Evolutionary conservation across 768 basidiomycete species (phyloP).

Genomic region (Tulasnella sp.): DNA sequence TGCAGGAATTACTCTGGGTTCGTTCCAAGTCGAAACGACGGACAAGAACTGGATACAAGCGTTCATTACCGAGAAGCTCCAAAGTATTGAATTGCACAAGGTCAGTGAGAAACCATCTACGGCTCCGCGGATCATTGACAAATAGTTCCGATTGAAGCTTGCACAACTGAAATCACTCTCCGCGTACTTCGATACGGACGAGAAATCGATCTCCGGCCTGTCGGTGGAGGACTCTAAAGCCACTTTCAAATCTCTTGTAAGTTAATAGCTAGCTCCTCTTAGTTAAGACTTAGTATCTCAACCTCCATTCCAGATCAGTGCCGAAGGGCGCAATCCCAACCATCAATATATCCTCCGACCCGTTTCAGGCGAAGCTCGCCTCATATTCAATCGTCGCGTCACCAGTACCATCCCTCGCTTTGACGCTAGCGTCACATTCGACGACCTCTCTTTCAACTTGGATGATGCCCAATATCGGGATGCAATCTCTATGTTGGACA

Average conservation of each 20-base stretch:
- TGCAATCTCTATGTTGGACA: constrained; percentile 82
- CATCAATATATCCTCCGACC: constrained; percentile 96
- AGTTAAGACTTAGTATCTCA: neutral
- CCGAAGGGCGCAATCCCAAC: constrained; percentile 33
- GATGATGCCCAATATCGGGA: constrained; percentile 94
- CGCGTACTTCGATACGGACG: constrained; percentile 92
- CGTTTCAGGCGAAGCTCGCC: constrained; percentile 85
- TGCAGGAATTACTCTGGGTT: constrained; percentile 75
- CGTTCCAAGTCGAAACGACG: constrained; percentile 82
- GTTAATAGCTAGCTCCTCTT: constrained; percentile 12
- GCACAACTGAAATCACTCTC: constrained; percentile 79
- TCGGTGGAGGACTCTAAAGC: constrained; percentile 52
- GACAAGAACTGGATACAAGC: constrained; percentile 79
- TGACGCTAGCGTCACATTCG: constrained; percentile 77
- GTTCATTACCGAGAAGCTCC: constrained; percentile 47
- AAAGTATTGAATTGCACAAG: constrained; percentile 82
- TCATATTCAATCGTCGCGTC: constrained; percentile 71
- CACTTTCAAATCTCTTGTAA: constrained; percentile 64
- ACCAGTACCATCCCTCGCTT: constrained; percentile 68
- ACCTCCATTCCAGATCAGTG: constrained; percentile 34
- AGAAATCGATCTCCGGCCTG: constrained; percentile 61
- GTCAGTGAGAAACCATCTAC: constrained; percentile 27
- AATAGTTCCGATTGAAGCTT: constrained; percentile 39
- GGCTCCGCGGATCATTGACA: neutral
- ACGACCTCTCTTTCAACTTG: constrained; percentile 84